phyloP scores from a whole-genome alignment of 768 basidiomycete species.

The Sutorius australiensis region DNA sequence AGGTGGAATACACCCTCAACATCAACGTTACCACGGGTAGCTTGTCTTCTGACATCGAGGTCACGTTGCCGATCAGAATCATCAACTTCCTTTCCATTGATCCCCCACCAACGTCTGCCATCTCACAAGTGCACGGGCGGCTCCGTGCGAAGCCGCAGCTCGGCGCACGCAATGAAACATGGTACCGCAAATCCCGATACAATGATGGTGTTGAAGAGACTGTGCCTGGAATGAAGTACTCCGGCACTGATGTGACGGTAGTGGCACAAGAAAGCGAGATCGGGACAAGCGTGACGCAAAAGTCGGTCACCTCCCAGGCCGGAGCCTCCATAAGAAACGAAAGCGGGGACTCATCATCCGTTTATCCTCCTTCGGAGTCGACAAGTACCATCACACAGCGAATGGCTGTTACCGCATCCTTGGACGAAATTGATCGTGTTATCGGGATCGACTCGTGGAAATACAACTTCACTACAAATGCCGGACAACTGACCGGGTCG shows the following conservation, averaged over 20 bases:
- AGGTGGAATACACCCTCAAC: constrained; percentile 70
- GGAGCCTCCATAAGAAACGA: constrained; percentile 1
- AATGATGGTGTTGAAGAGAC: constrained; percentile 21
- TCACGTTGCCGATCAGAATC: constrained; percentile 70
- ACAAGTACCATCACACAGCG: constrained; percentile 19
- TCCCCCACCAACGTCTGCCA: constrained; percentile 52
- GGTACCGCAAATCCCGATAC: constrained; percentile 29
- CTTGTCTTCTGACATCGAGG: constrained; percentile 59
- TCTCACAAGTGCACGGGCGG: constrained; percentile 18
- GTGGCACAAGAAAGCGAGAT: constrained; percentile 21
- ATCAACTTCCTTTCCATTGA: constrained; percentile 86
- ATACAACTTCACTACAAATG: constrained; percentile 25
- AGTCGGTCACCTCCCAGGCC: constrained; percentile 5
- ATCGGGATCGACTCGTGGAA: constrained; percentile 22
- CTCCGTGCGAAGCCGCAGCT: constrained; percentile 24
- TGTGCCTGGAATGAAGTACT: constrained; percentile 33
- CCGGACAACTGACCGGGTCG: constrained; percentile 11
- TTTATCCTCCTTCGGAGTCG: constrained; percentile 28
- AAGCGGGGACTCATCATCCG: constrained; percentile 22
- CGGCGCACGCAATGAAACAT: constrained; percentile 21
- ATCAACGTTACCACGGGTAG: constrained; percentile 59
- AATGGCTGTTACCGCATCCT: constrained; percentile 11
- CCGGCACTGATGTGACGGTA: constrained; percentile 25
- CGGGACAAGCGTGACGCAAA: constrained; percentile 1
- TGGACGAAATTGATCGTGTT: constrained; percentile 30